These are phyloP conservation scores for Fragaria nilgerrensis DNA, from an alignment of 306 rosid species.

Conservation along the genomic window DNA sequence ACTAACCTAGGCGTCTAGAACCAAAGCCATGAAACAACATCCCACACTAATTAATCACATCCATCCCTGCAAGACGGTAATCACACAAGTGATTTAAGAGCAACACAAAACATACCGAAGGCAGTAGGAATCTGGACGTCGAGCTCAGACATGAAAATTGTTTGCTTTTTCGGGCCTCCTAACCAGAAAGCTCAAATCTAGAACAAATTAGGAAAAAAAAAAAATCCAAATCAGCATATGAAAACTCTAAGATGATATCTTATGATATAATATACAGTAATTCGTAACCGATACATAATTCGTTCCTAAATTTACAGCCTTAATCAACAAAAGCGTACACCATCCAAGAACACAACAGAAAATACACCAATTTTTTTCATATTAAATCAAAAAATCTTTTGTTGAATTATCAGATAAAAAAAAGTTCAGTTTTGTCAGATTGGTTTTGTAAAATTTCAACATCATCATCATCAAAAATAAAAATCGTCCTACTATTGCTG, in stretches of 20 bases:
- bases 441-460: background rate
- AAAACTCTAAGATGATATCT: background rate
- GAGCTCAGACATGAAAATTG: constrained; percentile 77
- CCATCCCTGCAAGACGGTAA: background rate
- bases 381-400: background rate
- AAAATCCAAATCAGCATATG: background rate
- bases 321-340: background rate
- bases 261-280: background rate
- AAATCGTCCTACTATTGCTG: background rate
- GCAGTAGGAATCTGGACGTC: constrained; percentile 70
- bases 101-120: constrained; percentile 49
- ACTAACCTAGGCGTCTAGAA: background rate
- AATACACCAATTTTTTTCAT: background rate
- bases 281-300: background rate
- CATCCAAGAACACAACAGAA: background rate
- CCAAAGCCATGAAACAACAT: background rate
- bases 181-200: constrained; percentile 49
- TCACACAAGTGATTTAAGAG: background rate
- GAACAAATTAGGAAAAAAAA: background rate
- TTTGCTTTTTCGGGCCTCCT: constrained; percentile 29
- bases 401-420: background rate
- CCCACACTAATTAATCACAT: background rate
- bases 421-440: too few relatives aligned
- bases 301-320: background rate
- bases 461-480: background rate